Evolutionary conservation across 1,284 basidiomycete species (phyloP).

Genomic region (Ustilago bromivora): DNA sequence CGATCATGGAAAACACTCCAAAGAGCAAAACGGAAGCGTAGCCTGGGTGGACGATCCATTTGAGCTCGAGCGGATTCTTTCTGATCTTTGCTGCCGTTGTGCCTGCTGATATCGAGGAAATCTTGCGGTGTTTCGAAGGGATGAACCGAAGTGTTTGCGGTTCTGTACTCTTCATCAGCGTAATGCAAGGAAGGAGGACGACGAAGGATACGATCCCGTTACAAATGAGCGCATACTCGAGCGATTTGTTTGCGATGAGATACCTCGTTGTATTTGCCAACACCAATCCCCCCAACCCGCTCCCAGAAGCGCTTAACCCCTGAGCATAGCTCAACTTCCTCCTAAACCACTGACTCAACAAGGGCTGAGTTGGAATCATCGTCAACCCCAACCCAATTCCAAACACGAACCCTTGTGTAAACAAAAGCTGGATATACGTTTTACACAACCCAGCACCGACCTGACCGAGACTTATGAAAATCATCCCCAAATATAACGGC

Average conservation of each 20-base stretch:
- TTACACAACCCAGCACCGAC: slow-evolving; percentile 42
- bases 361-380: slow-evolving; percentile 52
- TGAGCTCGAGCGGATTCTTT: slow-evolving; percentile 54
- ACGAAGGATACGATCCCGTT: slow-evolving; percentile 69
- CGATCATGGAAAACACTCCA: slow-evolving; percentile 66
- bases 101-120: slow-evolving; percentile 29
- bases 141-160: slow-evolving; percentile 24
- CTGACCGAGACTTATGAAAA: slow-evolving; percentile 50
- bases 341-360: slow-evolving; percentile 47
- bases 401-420: slow-evolving; percentile 57
- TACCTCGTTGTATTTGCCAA: slow-evolving; percentile 46
- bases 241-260: slow-evolving; percentile 44
- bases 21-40: slow-evolving; percentile 63
- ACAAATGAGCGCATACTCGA: slow-evolving; percentile 52
- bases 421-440: slow-evolving; percentile 54
- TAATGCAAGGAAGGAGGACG: slow-evolving; percentile 68
- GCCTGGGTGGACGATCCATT: slow-evolving; percentile 63
- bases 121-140: slow-evolving; percentile 8
- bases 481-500: slow-evolving; percentile 67
- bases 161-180: slow-evolving; percentile 67
- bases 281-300: slow-evolving; percentile 36
- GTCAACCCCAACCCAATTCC: slow-evolving; percentile 55
- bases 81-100: slow-evolving; percentile 45
- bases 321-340: slow-evolving; percentile 36
- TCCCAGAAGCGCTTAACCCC: slow-evolving; percentile 33